phyloP scores from a whole-genome alignment of 2,329 filamentous ascomycete genomes.

The Simplicillium sp. region DNA sequence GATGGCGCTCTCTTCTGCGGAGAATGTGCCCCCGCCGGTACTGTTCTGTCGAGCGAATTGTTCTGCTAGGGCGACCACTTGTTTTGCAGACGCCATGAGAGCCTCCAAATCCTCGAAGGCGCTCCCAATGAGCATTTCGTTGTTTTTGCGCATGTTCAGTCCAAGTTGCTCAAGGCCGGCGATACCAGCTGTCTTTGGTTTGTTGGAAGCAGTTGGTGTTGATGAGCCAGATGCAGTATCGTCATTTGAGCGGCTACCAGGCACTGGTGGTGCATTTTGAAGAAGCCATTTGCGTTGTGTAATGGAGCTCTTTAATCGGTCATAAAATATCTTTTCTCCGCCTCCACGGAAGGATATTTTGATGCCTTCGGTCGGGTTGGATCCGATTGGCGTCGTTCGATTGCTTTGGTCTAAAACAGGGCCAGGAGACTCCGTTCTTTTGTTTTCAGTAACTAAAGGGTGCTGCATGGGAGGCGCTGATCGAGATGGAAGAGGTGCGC shows the following conservation, averaged over 20 bases:
- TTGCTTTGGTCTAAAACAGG: slow-evolving; percentile 43
- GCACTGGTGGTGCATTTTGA: slow-evolving; percentile 79
- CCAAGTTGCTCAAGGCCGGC: slow-evolving; percentile 84
- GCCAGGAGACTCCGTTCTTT: slow-evolving; percentile 67
- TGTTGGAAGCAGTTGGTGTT: slow-evolving; percentile 16
- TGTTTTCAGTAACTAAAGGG: slow-evolving; percentile 23
- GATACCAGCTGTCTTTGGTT: slow-evolving; percentile 68
- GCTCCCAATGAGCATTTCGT: slow-evolving; percentile 83
- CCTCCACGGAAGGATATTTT: slow-evolving; percentile 88
- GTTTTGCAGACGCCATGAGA: slow-evolving; percentile 93
- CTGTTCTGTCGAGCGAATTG: slow-evolving; percentile 65
- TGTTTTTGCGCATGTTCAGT: slow-evolving; percentile 79
- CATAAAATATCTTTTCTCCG: slow-evolving; percentile 83
- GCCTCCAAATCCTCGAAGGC: slow-evolving; percentile 96
- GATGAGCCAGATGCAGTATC: slow-evolving; percentile 17
- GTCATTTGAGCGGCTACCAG: slow-evolving; percentile 43
- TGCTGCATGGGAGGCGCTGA: slow-evolving; percentile 26
- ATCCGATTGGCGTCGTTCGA: slow-evolving; percentile 19
- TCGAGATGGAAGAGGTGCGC: slow-evolving; percentile 58
- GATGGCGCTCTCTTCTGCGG: slow-evolving; percentile 62
- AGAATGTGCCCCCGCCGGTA: slow-evolving; percentile 47
- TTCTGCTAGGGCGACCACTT: slow-evolving; percentile 89
- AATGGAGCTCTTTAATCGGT: slow-evolving; percentile 78
- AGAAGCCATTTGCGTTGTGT: slow-evolving; percentile 94
- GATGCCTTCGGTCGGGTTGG: slow-evolving; percentile 62